These are phyloP conservation scores for Ampelomyces quisqualis DNA, from an alignment of 2,329 filamentous ascomycete genomes.

Conservation along the genomic window DNA sequence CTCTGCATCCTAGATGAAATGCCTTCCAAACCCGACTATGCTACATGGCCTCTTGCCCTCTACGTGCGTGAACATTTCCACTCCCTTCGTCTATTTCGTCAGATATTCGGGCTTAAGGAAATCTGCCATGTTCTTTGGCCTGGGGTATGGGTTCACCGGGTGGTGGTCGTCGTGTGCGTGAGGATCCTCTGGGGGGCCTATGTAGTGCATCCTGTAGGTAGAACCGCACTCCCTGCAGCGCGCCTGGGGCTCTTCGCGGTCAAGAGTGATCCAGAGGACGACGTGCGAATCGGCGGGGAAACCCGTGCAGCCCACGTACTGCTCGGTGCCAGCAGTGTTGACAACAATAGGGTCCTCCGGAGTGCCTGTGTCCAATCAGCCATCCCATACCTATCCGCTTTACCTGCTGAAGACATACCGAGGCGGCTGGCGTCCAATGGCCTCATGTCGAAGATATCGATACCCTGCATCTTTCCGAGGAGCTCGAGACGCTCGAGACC, in stretches of 20 bases:
- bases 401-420: constrained; percentile 57
- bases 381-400: constrained; percentile 5
- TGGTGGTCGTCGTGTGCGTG: constrained; percentile 60
- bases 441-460: constrained; percentile 98
- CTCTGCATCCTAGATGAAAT: constrained; percentile 16
- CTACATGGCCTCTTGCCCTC: constrained; percentile 32
- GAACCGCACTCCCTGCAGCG: constrained; percentile 96
- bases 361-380: constrained; percentile 62
- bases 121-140: constrained; percentile 92
- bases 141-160: constrained; percentile 57
- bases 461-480: constrained; percentile 97
- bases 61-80: no score
- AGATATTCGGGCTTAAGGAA: constrained; percentile 93
- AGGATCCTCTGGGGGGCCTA: constrained; percentile 76
- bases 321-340: constrained; percentile 90
- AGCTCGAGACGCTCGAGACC: constrained; percentile 99
- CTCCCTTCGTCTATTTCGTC: constrained; percentile 61
- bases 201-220: constrained; percentile 97
- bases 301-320: constrained; percentile 95
- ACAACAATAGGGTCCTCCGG: constrained; percentile 83
- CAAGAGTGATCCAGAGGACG: constrained; percentile 86
- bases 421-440: constrained; percentile 87
- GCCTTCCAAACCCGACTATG: constrained; percentile 34
- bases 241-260: constrained; percentile 85
- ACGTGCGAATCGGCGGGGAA: constrained; percentile 88